Conservation (phyloP, 2,329 filamentous ascomycete species). For the Chaetothyriales sp. region DNA sequence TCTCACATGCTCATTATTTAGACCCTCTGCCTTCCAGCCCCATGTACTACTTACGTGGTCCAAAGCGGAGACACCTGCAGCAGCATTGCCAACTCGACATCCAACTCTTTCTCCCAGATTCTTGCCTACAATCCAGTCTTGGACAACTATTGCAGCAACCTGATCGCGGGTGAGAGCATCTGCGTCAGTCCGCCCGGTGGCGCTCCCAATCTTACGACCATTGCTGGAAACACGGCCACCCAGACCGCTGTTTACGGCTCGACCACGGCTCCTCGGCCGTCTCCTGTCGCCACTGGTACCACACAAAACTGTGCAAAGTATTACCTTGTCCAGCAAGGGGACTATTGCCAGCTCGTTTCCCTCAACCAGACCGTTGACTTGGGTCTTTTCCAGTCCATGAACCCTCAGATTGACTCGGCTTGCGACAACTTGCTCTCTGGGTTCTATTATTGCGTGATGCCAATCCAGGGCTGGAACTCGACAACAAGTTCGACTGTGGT, state of each 20-base stretch:
- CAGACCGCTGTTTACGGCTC: slow-evolving; percentile 12
- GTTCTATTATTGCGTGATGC: slow-evolving; percentile 17
- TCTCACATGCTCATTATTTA: background rate
- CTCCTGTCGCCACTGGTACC: slow-evolving; percentile 4
- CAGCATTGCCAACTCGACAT: slow-evolving; percentile 7
- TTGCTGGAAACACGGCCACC: slow-evolving; percentile 8
- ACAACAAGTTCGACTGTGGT: slow-evolving; percentile 4
- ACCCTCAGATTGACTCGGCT: slow-evolving; percentile 19
- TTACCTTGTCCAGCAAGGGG: slow-evolving; percentile 4
- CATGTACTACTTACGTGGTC: slow-evolving; percentile 2
- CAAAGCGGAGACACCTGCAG: slow-evolving; percentile 7
- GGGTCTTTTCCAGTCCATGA: slow-evolving; percentile 11
- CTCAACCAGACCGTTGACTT: slow-evolving; percentile 8
- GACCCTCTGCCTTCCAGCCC: background rate
- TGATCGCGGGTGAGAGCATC: slow-evolving; percentile 6
- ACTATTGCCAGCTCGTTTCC: slow-evolving; percentile 8
- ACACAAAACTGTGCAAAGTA: slow-evolving; percentile 6
- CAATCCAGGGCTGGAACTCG: slow-evolving; percentile 5
- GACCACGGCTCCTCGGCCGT: slow-evolving; percentile 7
- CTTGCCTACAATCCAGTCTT: slow-evolving; percentile 4
- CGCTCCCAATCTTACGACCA: slow-evolving; percentile 4
- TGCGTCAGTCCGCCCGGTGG: slow-evolving; percentile 8
- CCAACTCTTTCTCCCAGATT: slow-evolving; percentile 6
- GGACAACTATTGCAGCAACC: slow-evolving; percentile 8
- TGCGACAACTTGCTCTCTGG: slow-evolving; percentile 18